Evolutionary conservation across 2,329 filamentous ascomycete genomes (phyloP).

Genomic region (Diplodia scrobiculata): DNA sequence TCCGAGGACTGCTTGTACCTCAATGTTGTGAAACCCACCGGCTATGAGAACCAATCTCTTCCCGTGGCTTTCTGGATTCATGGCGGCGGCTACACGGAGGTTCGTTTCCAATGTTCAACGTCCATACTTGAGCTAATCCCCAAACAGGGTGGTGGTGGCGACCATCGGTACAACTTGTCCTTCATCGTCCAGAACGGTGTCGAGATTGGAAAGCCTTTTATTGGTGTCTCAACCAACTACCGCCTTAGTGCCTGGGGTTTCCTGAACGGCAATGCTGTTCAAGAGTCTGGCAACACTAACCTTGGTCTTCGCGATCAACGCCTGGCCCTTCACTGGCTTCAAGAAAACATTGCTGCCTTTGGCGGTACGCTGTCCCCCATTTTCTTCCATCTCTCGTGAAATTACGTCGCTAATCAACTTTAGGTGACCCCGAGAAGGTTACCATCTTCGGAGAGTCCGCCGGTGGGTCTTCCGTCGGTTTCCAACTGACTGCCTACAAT

Average conservation of each 20-base stretch:
- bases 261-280: constrained; percentile 58
- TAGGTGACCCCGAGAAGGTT: constrained; percentile 46
- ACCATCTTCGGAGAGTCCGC: constrained; percentile 52
- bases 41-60: constrained; percentile 49
- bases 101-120: neutral
- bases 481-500: constrained; percentile 51
- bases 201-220: constrained; percentile 43
- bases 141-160: constrained; percentile 50
- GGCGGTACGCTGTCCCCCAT: constrained; percentile 39
- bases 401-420: neutral
- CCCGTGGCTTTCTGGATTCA: constrained; percentile 66
- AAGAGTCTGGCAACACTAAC: constrained; percentile 57
- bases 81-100: constrained; percentile 47
- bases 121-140: constrained; percentile 35
- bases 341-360: constrained; percentile 49
- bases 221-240: constrained; percentile 45
- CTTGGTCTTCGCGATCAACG: constrained; percentile 49
- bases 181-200: constrained; percentile 57
- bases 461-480: constrained; percentile 50
- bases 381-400: too few species aligned
- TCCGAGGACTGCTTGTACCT: constrained; percentile 64
- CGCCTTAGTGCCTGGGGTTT: constrained; percentile 71
- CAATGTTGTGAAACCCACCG: constrained; percentile 61
- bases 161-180: constrained; percentile 63
- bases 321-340: constrained; percentile 51